Base-by-base conservation (phyloP, 768 basidiomycete genomes). In the Dictyophora rubrovolvata region DNA sequence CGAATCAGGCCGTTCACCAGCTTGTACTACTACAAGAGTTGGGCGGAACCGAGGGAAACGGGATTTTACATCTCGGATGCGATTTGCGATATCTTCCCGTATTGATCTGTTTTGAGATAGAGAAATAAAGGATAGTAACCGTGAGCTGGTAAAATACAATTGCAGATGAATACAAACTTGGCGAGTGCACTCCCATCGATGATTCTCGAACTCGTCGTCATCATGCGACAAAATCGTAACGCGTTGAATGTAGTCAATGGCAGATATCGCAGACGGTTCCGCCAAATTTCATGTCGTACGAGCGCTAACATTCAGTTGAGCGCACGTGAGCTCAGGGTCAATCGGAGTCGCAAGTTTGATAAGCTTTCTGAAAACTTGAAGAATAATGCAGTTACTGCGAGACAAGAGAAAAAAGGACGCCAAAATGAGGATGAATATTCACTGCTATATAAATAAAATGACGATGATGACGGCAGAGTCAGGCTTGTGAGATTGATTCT, bases 1-100 rank as follows among this genome's bases (percentile, higher is more conserved):
- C 5, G 94, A 98, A 70, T 97, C 95, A 20, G 92, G 85, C 60
- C 91, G 87, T 33, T 85, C 83, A 56, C 96, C 96, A 54, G 92
- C 93, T 73, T 98, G 96, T 49, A 99, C 81, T 72, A 99, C 92
- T 64, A 84, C 89, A 17, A 99, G 81, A 69, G 86, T 83, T 12
- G 96, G 89, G 66, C 85, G 82, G 77, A 98, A 99, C 20, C 87
- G 87, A n/a, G 94, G 89, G 70, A 80, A 85, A 61, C 74, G 77
- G 3, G 79, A 71, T 66, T 87, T 85, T 50, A 85, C 70, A 1
- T 79, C 65, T 47, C 76, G 75, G 71, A 97, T 90, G 58, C 79
- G 79, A 52, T 77, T 72, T n/a, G 87, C 78, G 64, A 94, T 85
- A 63, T 79, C 76, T 47, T 84, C 78, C 63, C 94, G 88, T 66